These are phyloP conservation scores for Musa schizocarpa DNA, from an alignment of 176 grass and related monocot species.

Conservation along the genomic window DNA sequence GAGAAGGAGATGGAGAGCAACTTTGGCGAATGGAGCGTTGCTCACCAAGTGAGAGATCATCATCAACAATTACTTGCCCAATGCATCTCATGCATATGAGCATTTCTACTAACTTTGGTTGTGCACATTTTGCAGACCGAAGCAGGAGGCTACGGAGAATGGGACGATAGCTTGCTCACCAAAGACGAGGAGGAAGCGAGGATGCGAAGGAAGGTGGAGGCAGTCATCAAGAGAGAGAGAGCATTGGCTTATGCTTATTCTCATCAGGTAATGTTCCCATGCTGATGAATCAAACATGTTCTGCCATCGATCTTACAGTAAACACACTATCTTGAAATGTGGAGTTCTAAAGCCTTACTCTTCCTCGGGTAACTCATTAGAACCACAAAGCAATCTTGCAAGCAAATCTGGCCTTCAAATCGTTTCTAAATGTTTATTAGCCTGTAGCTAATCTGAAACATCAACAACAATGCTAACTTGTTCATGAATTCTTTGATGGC, in stretches of 20 bases:
- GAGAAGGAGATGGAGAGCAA: constrained; percentile 17
- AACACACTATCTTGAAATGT: background rate
- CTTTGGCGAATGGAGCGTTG: constrained; percentile 24
- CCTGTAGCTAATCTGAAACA: no score
- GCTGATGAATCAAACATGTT: background rate
- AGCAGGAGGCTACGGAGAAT: constrained; percentile 27
- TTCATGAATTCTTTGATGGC: no score
- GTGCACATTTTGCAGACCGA: constrained; percentile 5
- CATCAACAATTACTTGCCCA: background rate
- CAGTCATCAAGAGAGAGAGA: constrained; percentile 78
- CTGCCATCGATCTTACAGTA: background rate
- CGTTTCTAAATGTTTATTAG: no score
- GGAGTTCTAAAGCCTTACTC: background rate
- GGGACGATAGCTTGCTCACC: constrained; percentile 63
- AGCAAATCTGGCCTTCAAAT: no score
- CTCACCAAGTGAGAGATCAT: constrained; percentile 9
- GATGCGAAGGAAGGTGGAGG: constrained; percentile 67
- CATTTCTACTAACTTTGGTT: background rate
- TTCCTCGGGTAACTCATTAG: background rate
- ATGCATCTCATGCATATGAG: background rate
- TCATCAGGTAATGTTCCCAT: constrained; percentile 50
- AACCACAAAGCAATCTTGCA: no score
- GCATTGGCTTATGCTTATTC: constrained; percentile 89
- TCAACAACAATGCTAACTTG: no score
- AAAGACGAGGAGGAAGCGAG: constrained; percentile 46